These are phyloP conservation scores for Lasiodiplodia hormozganensis DNA, from an alignment of 2,329 filamentous ascomycete species.

Conservation along the genomic window DNA sequence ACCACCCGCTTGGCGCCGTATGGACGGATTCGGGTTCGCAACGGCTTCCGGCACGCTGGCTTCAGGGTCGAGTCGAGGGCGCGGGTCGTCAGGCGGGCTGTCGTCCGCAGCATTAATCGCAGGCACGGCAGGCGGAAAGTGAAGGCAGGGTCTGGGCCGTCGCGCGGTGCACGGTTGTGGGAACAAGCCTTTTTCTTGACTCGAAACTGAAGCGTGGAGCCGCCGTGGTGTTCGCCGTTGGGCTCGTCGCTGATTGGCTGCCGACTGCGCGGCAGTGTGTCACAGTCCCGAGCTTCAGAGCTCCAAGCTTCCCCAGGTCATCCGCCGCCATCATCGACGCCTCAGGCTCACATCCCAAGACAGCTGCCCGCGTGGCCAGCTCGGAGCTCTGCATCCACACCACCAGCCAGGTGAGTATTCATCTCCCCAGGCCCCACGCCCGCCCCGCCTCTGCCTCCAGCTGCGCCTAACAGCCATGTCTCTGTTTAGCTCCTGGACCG, in stretches of 20 bases:
- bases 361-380: slow-evolving; percentile 12
- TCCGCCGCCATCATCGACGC: not conserved
- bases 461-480: slow-evolving; percentile 14
- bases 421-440: not conserved
- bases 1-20: not conserved
- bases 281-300: not conserved
- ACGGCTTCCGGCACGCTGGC: not conserved
- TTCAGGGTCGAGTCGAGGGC: not conserved
- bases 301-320: not conserved
- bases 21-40: not conserved
- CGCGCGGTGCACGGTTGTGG: not conserved
- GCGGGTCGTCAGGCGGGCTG: slow-evolving; percentile 3
- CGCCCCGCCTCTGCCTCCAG: not conserved
- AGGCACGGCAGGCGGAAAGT: not conserved
- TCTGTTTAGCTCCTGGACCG: slow-evolving; percentile 9
- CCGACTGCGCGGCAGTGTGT: not conserved
- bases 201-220: slow-evolving; percentile 11
- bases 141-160: not conserved
- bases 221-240: not conserved
- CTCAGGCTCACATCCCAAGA: not conserved
- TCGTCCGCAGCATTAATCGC: not conserved
- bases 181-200: slow-evolving; percentile 19
- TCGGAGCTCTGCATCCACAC: not conserved
- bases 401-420: not conserved
- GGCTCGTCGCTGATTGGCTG: not conserved